A percentile compares a stretch with the other conserved stretches of the same genome.
These are phyloP conservation scores for Aspergillus novoparasiticus DNA, from an alignment of 2,329 filamentous ascomycete genomes.

Conservation along the genomic window DNA sequence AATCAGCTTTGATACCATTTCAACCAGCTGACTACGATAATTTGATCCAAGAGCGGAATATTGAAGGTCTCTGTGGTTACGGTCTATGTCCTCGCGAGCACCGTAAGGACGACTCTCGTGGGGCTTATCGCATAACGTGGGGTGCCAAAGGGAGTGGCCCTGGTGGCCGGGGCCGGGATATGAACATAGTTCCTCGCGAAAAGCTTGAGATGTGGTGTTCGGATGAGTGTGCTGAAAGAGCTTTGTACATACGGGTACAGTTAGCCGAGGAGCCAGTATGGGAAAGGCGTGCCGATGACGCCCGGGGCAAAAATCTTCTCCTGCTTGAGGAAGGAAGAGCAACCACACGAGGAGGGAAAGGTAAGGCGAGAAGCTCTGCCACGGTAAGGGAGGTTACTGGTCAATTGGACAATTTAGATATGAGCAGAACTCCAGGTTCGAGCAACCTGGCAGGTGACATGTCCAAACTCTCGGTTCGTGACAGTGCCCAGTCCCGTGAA, in stretches of 20 bases:
- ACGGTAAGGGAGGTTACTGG: conserved; percentile 30
- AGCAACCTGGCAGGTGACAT: conserved; percentile 28
- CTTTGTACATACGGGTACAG: conserved; percentile 86
- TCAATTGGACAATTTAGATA: conserved; percentile 23
- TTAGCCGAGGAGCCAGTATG: conserved; percentile 82
- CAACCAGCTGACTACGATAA: conserved; percentile 88
- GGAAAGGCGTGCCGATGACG: conserved; percentile 65
- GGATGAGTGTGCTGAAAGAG: conserved; percentile 73
- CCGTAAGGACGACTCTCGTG: conserved; percentile 57
- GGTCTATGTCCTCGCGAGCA: conserved; percentile 72
- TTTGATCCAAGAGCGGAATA: conserved; percentile 84
- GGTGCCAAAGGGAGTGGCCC: conserved; percentile 53
- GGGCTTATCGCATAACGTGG: conserved; percentile 69
- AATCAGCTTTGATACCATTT: conserved; percentile 69
- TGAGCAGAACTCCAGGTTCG: conserved; percentile 16
- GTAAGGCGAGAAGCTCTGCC: conserved; percentile 20
- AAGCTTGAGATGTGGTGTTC: conserved; percentile 88
- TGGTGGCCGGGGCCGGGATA: conserved; percentile 53
- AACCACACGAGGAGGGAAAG: conserved; percentile 21
- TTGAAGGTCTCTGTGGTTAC: conserved; percentile 81
- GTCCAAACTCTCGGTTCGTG: conserved; percentile 29
- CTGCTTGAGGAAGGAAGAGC: conserved; percentile 64
- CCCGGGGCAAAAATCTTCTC: conserved; percentile 57
- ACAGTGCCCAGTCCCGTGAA: conserved; percentile 28
- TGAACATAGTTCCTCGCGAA: conserved; percentile 68